phyloP scores from a whole-genome alignment of 2,329 filamentous ascomycete genomes.

The Aspergillus sp. region DNA sequence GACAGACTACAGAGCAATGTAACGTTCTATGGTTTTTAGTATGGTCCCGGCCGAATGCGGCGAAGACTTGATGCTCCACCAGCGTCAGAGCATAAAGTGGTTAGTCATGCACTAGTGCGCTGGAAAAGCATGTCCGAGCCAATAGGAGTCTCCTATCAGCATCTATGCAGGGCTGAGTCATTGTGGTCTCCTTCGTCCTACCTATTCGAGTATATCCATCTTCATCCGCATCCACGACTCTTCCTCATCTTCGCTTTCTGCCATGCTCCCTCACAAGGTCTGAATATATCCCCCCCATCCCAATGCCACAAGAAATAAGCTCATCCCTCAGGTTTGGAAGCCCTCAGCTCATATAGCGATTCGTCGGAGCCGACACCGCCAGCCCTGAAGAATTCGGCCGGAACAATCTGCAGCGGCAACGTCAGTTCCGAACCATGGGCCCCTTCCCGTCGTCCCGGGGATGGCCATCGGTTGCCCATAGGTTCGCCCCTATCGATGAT shows the following conservation, averaged over 20 bases:
- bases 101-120: not conserved
- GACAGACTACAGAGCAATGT: not conserved
- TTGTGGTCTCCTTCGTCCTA: too few species aligned
- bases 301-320: too few species aligned
- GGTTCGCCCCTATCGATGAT: conserved; percentile 8
- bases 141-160: not conserved
- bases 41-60: not conserved
- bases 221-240: too few species aligned
- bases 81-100: too few species aligned
- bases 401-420: not conserved
- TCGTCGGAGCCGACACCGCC: not conserved
- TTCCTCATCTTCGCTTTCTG: too few species aligned
- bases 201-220: too few species aligned
- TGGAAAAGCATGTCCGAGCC: not conserved
- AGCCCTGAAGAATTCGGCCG: conserved; percentile 2
- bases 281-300: too few species aligned
- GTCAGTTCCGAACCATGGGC: conserved; percentile 7
- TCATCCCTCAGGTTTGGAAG: too few species aligned
- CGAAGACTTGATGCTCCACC: not conserved
- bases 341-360: not conserved
- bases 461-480: conserved; percentile 1
- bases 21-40: not conserved
- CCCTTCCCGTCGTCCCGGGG: conserved; percentile 6
- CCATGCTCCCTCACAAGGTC: too few species aligned
- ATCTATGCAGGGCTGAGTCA: too few species aligned